Evolutionary conservation across 331 rosid genomes (phyloP), one percentile per base, ranked within the genome.

Genomic region (Telfairia occidentalis): DNA sequence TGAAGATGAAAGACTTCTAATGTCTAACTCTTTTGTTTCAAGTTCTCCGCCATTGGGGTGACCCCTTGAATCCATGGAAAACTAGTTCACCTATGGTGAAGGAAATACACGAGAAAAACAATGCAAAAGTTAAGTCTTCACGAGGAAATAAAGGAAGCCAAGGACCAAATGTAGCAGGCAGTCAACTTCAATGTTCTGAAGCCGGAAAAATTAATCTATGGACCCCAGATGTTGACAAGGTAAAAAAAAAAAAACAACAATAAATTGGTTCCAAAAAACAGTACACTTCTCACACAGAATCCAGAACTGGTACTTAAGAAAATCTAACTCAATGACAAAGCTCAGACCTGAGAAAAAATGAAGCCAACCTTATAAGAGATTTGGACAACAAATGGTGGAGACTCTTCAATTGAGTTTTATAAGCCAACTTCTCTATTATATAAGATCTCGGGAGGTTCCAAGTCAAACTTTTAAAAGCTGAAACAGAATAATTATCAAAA

Each of bases 381-480:
- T 45, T 29, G 23, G 75, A 70, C 37, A 45, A 46, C 40, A 70
- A 70, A 70, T 26, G 54, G 18, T 69, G 24, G 77, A 81, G 76
- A 80, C 76, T 81, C 82, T 43, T 66, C 81, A 80, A 69, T 40
- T 45, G 58, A 70, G 18, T 70, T 70, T 70, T 45, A 45, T 70
- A 70, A 34, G 37, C 73, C 9, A 64, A 21, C 19, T 42, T 67
- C 73, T 40, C 46, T 21, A 42, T 83, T 83, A 82, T 81, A 80
- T 82, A 84, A 79, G 84, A 74, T 72, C 67, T 32, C 4, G 15
- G 71, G 74, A 59, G 77, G 52, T 23, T 85, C 73, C 24, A 32
- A 54, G 90, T 83, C 90, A 85, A 88, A 83, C 84, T 75, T 86
- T 64, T 86, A 84, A 71, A 71, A 46, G 83, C 86, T 79, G 88